Evolutionary conservation across 352 stramenopile species (phyloP).

Genomic region (Phytophthora macrochlamydospora): DNA sequence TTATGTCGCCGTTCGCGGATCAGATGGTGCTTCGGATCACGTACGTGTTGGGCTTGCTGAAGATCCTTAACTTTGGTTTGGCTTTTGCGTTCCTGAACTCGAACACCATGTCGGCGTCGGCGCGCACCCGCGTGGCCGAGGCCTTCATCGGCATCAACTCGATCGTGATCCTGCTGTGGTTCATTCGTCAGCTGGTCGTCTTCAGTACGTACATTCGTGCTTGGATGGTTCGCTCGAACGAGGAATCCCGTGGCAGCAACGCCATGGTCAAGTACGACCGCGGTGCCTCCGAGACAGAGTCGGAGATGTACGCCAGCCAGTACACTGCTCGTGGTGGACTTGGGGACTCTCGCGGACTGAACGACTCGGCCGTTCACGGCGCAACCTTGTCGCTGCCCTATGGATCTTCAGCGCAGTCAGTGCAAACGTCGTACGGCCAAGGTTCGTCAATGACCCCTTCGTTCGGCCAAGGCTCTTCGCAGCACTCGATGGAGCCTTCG

Average conservation of each 20-base stretch:
- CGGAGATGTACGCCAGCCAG: conserved; percentile 50
- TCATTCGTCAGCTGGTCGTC: conserved; percentile 60
- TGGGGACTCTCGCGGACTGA: conserved; percentile 9
- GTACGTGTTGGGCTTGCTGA: conserved; percentile 53
- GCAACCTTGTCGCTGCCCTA: conserved; percentile 19
- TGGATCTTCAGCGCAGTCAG: conserved; percentile 10
- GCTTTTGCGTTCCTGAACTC: conserved; percentile 65
- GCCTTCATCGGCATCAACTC: conserved; percentile 71
- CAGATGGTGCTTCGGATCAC: conserved; percentile 48
- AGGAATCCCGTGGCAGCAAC: conserved; percentile 31
- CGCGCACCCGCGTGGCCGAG: conserved; percentile 44
- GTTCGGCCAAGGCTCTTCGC: conserved; percentile 15
- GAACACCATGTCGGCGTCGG: conserved; percentile 45
- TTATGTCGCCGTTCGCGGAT: conserved; percentile 47
- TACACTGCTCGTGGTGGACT: conserved; percentile 21
- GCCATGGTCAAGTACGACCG: conserved; percentile 37
- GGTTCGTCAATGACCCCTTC: conserved; percentile 21
- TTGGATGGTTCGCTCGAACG: conserved; percentile 57
- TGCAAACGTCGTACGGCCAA: conserved; percentile 12
- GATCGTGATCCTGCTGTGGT: conserved; percentile 62
- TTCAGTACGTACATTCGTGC: conserved; percentile 60
- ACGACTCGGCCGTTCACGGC: conserved; percentile 15
- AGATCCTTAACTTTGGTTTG: conserved; percentile 65
- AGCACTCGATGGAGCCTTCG: conserved; percentile 21
- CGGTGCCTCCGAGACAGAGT: conserved; percentile 40